Base-by-base conservation (phyloP, 2,329 filamentous ascomycete species). In the Pseudocercospora ulei region DNA sequence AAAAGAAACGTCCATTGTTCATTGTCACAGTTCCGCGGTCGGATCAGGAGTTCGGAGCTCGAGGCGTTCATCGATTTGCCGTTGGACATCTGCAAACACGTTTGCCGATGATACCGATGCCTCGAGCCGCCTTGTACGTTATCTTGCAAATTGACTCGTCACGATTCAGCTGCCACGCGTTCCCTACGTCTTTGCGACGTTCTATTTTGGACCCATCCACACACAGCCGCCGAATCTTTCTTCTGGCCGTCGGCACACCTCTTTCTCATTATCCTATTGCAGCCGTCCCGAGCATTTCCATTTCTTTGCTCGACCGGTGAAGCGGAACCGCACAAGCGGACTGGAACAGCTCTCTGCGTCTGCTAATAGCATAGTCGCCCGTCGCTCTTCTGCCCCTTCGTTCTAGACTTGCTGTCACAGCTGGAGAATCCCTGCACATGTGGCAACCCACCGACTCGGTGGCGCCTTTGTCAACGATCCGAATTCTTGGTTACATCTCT, bases 21-120 rank as follows among this genome's bases (percentile, higher is more conserved):
- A 50, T 51, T 52, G 46, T 52, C 35, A 17, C 24, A 20, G 36
- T 40, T 26, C 44, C 35, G 34, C 42, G 38, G 25, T 41, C 34
- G 30, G 35, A 37, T 35, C 34, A 41, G 41, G 45, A 41, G 43
- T 52, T 44, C 36, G 43, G 49, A 37, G 51, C 44, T 40, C 42
- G 29, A 40, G 45, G 41, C 40, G 44, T 30, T 23, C 37, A 43
- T 39, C 37, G 40, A 27, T n/a, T 5, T 35, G 13, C 16, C 27
- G 33, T 33, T 16, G 44, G 48, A 27, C 41, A 38, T 41, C 43
- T 39, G 20, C 23, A 12, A 18, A 39, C 22, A 26, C 20, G 35
- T 13, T 33, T 29, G 16, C 30, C 26, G 25, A 31, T 37, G 28
- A 19, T 28, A 29, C 35, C 25, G 38, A 41, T 39, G 35, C 37